Conservation (phyloP, 768 basidiomycete species). For the Podaxis sp. region DNA sequence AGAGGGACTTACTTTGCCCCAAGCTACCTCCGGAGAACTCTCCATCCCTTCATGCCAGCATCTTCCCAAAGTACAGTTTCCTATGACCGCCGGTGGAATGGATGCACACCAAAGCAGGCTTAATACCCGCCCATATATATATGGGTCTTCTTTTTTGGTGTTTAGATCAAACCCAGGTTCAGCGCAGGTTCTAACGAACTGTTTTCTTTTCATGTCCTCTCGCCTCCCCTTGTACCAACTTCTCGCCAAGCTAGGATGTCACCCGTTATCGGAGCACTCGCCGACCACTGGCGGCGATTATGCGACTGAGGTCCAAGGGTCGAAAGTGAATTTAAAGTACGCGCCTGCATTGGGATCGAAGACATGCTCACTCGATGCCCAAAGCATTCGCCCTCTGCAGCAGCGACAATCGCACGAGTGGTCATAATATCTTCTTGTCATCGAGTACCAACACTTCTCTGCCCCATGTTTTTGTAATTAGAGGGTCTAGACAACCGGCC, state of each 20-base stretch:
- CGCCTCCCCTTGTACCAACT: neutral
- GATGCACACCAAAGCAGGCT: neutral
- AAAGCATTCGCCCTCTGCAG: too few species aligned
- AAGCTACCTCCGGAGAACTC: neutral
- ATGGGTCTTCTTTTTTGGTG: neutral
- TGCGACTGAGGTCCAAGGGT: neutral
- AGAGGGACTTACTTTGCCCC: neutral
- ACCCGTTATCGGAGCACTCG: neutral
- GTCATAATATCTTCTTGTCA: too few species aligned
- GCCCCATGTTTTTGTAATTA: neutral
- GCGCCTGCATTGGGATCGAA: neutral
- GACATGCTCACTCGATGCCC: too few species aligned
- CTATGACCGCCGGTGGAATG: neutral
- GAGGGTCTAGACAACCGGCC: neutral
- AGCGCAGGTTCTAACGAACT: neutral
- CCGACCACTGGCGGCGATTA: neutral
- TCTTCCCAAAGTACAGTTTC: neutral
- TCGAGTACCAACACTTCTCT: too few species aligned
- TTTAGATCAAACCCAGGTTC: neutral
- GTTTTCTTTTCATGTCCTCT: neutral
- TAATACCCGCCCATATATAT: neutral
- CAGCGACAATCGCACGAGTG: too few species aligned
- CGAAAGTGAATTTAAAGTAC: neutral
- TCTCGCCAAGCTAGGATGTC: neutral
- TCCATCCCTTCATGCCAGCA: neutral